phyloP scores from a whole-genome alignment of 164 flowering plant species.

The Dillenia suffruticosa region DNA sequence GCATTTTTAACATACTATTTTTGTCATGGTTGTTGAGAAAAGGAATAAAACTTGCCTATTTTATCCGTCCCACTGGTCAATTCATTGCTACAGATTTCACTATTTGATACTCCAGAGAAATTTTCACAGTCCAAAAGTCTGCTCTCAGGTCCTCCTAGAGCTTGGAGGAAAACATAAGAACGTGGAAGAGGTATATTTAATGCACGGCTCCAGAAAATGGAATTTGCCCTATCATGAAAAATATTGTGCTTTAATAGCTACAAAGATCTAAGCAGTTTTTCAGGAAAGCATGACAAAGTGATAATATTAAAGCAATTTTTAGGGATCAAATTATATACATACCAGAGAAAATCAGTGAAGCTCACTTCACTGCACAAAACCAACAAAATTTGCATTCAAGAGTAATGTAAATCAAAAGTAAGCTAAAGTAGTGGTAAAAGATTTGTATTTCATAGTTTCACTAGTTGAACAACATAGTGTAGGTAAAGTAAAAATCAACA shows the following conservation, averaged over 20 bases:
- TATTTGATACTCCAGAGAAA: conserved; percentile 14
- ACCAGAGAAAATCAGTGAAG: conserved; percentile 96
- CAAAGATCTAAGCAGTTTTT: background rate
- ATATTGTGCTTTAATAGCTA: background rate
- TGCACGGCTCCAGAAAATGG: conserved; percentile 95
- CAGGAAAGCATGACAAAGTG: conserved; percentile 3
- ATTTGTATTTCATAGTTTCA: too few species aligned
- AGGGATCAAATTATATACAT: conserved; percentile 15
- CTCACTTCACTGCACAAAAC: conserved; percentile 52
- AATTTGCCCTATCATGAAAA: conserved; percentile 72
- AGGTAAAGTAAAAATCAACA: too few species aligned
- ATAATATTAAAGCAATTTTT: background rate
- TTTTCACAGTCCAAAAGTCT: conserved; percentile 9
- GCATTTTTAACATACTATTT: too few species aligned
- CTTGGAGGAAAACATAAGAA: conserved; percentile 68
- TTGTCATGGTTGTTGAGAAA: background rate
- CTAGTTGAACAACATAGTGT: too few species aligned
- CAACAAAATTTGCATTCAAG: too few species aligned
- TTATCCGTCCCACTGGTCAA: conserved; percentile 16
- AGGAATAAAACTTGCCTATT: conserved; percentile 29
- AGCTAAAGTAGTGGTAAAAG: too few species aligned
- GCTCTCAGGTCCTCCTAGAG: conserved; percentile 27
- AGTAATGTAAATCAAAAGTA: too few species aligned
- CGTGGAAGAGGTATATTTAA: conserved; percentile 83
- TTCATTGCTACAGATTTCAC: conserved; percentile 22